Conservation (phyloP, 2,329 filamentous ascomycete species). For the Colletotrichum tofieldiae region DNA sequence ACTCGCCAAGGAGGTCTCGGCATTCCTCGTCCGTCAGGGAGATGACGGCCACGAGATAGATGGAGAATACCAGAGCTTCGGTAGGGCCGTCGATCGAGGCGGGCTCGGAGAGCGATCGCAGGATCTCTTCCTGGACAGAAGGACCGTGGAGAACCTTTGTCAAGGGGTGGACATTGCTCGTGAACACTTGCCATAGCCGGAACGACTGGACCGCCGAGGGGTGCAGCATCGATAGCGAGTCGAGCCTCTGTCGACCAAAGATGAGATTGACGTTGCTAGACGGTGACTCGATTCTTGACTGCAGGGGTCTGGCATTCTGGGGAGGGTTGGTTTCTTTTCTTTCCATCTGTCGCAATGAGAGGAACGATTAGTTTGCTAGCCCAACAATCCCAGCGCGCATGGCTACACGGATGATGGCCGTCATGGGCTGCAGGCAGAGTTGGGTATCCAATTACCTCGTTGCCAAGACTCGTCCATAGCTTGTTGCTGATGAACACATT, state of each 20-base stretch:
- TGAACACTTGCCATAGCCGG: constrained; percentile 80
- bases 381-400: neutral
- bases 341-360: neutral
- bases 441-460: constrained; percentile 1
- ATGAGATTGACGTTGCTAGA: constrained; percentile 7
- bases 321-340: neutral
- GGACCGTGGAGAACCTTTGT: constrained; percentile 81
- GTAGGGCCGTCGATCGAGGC: constrained; percentile 54
- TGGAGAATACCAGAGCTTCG: constrained; percentile 75
- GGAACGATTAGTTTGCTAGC: neutral
- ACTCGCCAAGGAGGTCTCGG: constrained; percentile 62
- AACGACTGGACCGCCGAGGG: constrained; percentile 50
- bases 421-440: neutral
- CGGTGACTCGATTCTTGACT: neutral
- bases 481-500: constrained; percentile 9
- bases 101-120: constrained; percentile 8
- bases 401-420: neutral
- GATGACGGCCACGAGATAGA: constrained; percentile 71
- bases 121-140: constrained; percentile 66
- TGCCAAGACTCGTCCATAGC: constrained; percentile 24
- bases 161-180: constrained; percentile 82
- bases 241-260: constrained; percentile 44
- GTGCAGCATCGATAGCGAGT: constrained; percentile 10
- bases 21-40: constrained; percentile 73
- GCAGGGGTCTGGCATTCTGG: neutral